Evolutionary conservation across 768 basidiomycete genomes (phyloP).

Genomic region (Gymnopilus dilepis): DNA sequence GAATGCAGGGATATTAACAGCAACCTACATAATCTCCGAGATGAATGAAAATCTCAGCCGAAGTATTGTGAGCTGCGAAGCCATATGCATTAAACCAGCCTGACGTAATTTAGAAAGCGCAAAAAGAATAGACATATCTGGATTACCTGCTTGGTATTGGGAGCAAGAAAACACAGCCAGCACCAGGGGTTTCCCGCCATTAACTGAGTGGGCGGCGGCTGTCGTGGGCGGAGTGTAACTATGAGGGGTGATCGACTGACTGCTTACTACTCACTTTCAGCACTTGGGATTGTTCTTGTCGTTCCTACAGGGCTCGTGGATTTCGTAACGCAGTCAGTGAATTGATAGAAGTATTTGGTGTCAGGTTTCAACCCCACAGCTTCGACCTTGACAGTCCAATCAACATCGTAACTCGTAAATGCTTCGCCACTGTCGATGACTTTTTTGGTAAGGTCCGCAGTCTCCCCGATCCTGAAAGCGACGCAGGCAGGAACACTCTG

Average conservation of each 20-base stretch:
- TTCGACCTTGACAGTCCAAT: constrained; percentile 66
- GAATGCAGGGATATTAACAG: background rate
- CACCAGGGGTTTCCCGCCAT: constrained; percentile 56
- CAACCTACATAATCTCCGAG: constrained; percentile 60
- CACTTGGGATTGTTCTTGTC: constrained; percentile 55
- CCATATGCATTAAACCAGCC: constrained; percentile 70
- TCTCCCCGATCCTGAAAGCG: constrained; percentile 48
- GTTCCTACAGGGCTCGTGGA: constrained; percentile 50
- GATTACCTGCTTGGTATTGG: constrained; percentile 51
- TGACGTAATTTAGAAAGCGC: constrained; percentile 18
- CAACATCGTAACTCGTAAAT: constrained; percentile 62
- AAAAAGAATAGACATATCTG: background rate
- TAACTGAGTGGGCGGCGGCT: constrained; percentile 53
- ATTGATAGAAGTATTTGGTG: constrained; percentile 60
- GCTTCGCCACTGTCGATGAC: constrained; percentile 51
- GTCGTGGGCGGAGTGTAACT: background rate
- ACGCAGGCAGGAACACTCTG: constrained; percentile 58
- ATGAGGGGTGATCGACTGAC: background rate
- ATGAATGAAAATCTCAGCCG: constrained; percentile 59
- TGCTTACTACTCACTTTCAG: constrained; percentile 43
- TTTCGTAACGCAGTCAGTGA: constrained; percentile 57
- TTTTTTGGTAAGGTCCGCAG: constrained; percentile 37
- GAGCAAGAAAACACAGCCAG: constrained; percentile 68
- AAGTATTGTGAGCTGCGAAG: constrained; percentile 55
- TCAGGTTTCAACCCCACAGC: constrained; percentile 54